Evolutionary conservation across 73 alveolate genomes (phyloP).

Genomic region (Paramecium sexaurelia): DNA sequence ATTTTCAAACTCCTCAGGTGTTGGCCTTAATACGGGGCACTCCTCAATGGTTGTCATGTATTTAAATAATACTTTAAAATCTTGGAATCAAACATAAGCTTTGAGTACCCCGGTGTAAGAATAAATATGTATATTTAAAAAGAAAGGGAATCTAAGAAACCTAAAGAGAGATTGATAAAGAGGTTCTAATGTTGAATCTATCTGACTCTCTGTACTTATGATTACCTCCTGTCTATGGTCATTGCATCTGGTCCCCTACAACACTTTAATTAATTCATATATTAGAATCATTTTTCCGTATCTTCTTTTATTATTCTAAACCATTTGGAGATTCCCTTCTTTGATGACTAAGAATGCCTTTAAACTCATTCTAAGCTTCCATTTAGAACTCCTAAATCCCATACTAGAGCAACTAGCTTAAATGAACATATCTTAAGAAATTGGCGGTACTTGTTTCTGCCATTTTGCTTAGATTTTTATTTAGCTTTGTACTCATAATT

Average conservation of each 20-base stretch:
- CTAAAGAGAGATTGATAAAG: neutral
- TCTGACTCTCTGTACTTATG: neutral
- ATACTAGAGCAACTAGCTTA: neutral
- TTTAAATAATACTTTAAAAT: neutral
- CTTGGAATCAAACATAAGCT: neutral
- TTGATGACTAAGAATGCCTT: neutral
- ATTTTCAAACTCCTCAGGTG: conserved; percentile 76
- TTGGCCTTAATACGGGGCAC: conserved; percentile 84
- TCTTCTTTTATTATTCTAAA: neutral
- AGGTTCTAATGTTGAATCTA: neutral
- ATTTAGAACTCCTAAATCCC: neutral
- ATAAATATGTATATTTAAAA: neutral
- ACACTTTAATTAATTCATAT: conserved; percentile 1
- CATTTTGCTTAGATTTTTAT: neutral
- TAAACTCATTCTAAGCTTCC: neutral
- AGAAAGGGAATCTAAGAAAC: neutral
- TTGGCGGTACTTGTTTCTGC: neutral
- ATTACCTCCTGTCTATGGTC: neutral
- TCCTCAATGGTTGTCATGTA: conserved; percentile 48
- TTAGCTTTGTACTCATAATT: no score
- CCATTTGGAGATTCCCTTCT: neutral
- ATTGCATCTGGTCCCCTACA: neutral
- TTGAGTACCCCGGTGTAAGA: conserved; percentile 17
- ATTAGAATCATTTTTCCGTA: conserved; percentile 16
- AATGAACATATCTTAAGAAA: neutral